Conservation (phyloP, 2,329 filamentous ascomycete genomes). For the Colletotrichum sp. region DNA sequence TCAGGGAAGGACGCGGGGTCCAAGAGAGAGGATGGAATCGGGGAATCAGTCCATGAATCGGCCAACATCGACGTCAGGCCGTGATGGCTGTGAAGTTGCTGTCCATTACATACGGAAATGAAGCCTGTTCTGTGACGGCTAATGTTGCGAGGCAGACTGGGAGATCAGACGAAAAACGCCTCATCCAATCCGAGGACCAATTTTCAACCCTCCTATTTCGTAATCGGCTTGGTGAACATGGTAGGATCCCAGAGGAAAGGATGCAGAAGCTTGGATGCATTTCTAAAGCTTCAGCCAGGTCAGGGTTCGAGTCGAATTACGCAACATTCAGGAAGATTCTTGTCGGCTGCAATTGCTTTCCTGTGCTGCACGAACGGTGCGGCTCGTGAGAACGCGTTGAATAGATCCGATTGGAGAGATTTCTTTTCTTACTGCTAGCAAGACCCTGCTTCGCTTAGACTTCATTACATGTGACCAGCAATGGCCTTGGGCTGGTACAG, state of each 20-base stretch:
- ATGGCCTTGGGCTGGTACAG: constrained; percentile 61
- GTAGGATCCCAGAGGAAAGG: neutral
- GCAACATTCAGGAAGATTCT: neutral
- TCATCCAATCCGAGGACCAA: neutral
- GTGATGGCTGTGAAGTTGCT: too few relatives aligned
- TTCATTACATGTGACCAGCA: neutral
- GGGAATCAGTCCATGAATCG: neutral
- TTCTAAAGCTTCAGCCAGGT: neutral
- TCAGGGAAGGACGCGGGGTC: neutral
- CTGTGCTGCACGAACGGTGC: neutral
- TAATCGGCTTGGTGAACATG: neutral
- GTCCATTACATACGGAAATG: neutral
- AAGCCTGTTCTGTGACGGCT: neutral
- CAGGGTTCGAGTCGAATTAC: neutral
- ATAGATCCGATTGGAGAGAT: neutral
- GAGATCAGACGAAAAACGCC: neutral
- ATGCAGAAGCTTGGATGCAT: neutral
- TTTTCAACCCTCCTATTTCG: neutral
- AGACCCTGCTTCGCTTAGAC: neutral
- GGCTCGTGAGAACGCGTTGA: neutral
- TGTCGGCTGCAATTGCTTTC: neutral
- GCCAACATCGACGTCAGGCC: neutral
- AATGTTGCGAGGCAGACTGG: neutral
- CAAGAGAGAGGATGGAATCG: neutral
- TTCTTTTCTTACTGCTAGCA: neutral